A percentile compares a stretch with the other conserved stretches of the same genome.
These are phyloP conservation scores for Saccharomycopsis sp. DNA, from an alignment of 805 yeast species.

Conservation along the genomic window DNA sequence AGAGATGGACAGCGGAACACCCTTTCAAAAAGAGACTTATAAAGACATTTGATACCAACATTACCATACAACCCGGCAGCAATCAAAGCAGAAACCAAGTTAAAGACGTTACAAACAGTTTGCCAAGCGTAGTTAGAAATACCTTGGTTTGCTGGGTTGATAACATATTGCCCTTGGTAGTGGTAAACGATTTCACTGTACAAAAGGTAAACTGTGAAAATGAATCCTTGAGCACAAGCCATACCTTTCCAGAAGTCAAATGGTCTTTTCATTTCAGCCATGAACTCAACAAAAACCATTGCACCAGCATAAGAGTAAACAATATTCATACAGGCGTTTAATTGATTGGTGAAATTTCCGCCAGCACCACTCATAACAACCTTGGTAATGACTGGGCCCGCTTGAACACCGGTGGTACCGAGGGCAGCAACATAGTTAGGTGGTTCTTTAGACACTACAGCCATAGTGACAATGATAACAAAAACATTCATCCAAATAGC, in stretches of 20 bases:
- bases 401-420: slow-evolving; percentile 14
- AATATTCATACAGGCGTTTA: slow-evolving; percentile 37
- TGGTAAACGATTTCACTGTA: slow-evolving; percentile 39
- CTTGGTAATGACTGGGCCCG: slow-evolving; percentile 25
- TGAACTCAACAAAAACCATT: slow-evolving; percentile 40
- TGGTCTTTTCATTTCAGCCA: slow-evolving; percentile 44
- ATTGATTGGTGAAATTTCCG: slow-evolving; percentile 24
- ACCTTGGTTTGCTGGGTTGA: slow-evolving; percentile 40
- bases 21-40: slow-evolving; percentile 33
- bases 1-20: slow-evolving; percentile 30
- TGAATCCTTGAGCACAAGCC: slow-evolving; percentile 35
- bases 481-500: slow-evolving; percentile 44
- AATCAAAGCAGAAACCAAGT: slow-evolving; percentile 34
- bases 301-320: slow-evolving; percentile 47
- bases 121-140: slow-evolving; percentile 32
- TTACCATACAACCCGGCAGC: slow-evolving; percentile 42
- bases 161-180: slow-evolving; percentile 39
- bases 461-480: slow-evolving; percentile 39
- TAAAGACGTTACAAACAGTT: slow-evolving; percentile 32
- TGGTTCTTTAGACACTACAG: slow-evolving; percentile 30
- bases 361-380: slow-evolving; percentile 27
- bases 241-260: slow-evolving; percentile 44
- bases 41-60: slow-evolving; percentile 39
- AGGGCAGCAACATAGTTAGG: slow-evolving; percentile 31
- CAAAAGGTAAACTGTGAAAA: slow-evolving; percentile 33